Conservation (phyloP, 257 asterid species). For the Solanum sejunctum region DNA sequence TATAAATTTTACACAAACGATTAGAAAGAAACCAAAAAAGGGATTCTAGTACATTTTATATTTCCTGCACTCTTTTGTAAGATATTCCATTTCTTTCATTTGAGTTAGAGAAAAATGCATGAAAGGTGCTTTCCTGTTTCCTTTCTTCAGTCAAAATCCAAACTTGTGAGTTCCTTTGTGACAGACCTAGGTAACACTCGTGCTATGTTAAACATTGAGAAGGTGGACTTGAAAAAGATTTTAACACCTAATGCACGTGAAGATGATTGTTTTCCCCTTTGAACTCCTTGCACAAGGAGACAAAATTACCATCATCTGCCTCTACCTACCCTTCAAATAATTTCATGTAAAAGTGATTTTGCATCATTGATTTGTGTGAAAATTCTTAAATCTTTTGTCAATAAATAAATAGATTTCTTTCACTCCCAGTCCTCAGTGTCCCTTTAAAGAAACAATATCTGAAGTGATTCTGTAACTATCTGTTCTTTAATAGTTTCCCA, state of each 20-base stretch:
- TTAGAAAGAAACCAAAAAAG: not conserved
- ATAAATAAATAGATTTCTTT: not conserved
- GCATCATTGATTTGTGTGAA: not conserved
- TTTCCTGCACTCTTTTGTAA: not conserved
- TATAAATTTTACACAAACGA: not conserved
- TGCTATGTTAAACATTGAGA: not conserved
- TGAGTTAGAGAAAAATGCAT: not conserved
- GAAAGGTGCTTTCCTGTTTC: not conserved
- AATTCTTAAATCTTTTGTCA: not conserved
- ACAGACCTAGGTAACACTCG: not conserved
- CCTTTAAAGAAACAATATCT: not conserved
- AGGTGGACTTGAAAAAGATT: not conserved
- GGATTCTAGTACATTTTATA: not conserved
- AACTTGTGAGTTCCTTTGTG: not conserved
- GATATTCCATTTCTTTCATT: not conserved
- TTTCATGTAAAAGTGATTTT: not conserved
- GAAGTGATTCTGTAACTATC: not conserved
- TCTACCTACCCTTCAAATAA: not conserved
- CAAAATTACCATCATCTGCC: not conserved
- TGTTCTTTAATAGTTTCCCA: not conserved
- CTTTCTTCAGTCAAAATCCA: not conserved
- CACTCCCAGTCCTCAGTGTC: not conserved
- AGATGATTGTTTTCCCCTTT: not conserved
- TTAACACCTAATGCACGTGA: not conserved
- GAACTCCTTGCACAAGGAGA: not conserved